phyloP scores from a whole-genome alignment of 192 early-diverging fungal genomes.

The Coemansia sp. region DNA sequence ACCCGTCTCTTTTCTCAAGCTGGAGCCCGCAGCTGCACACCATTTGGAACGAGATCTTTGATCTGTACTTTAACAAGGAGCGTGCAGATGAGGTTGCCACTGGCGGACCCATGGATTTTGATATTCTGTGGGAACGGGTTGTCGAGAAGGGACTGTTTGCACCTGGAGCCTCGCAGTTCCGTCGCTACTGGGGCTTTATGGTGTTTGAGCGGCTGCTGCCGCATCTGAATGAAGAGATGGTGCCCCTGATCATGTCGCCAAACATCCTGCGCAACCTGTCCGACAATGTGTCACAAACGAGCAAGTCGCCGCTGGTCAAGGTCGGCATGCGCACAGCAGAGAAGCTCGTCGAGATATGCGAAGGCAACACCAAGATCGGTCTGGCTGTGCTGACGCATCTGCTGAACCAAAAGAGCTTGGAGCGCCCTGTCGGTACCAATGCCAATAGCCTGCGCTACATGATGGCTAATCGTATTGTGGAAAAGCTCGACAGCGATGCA shows the following conservation, averaged over 20 bases:
- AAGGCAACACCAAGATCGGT: constrained; percentile 67
- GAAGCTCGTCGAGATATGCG: constrained; percentile 55
- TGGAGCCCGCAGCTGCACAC: constrained; percentile 83
- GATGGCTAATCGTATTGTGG: constrained; percentile 76
- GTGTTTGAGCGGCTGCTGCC: constrained; percentile 64
- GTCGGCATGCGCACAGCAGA: constrained; percentile 58
- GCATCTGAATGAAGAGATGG: constrained; percentile 37
- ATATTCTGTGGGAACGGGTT: constrained; percentile 75
- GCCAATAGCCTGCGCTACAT: constrained; percentile 67
- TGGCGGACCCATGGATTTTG: constrained; percentile 57
- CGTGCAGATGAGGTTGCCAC: constrained; percentile 23
- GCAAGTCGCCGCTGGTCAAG: constrained; percentile 74
- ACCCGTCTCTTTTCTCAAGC: constrained; percentile 50
- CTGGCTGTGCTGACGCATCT: constrained; percentile 80
- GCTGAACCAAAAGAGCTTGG: constrained; percentile 67
- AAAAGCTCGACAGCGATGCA: constrained; percentile 66
- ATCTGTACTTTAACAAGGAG: constrained; percentile 56
- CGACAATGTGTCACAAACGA: constrained; percentile 76
- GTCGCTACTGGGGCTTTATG: constrained; percentile 88
- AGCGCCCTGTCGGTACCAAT: constrained; percentile 60
- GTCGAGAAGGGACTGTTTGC: constrained; percentile 82
- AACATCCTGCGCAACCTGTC: constrained; percentile 86
- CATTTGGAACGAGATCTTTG: constrained; percentile 73
- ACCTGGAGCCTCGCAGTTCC: constrained; percentile 71
- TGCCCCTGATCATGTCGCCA: constrained; percentile 59